Conservation (phyloP, 305 asterid species). For the Fraxinus ornus region DNA sequence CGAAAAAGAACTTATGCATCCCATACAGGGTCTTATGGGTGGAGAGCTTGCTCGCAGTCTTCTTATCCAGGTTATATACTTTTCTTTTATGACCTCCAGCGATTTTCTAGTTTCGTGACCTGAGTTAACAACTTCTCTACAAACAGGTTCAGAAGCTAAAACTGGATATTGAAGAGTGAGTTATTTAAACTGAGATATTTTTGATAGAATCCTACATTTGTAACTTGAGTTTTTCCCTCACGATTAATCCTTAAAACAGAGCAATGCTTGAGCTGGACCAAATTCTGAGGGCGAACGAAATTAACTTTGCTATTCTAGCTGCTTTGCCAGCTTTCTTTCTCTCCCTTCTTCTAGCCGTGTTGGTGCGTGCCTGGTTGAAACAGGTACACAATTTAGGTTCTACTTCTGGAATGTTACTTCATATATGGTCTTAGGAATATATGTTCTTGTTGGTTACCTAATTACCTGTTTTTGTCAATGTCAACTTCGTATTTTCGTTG, state of each 20-base stretch:
- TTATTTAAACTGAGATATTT: slow-evolving; percentile 27
- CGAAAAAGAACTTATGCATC: slow-evolving; percentile 90
- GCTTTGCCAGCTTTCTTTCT: slow-evolving; percentile 95
- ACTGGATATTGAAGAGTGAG: slow-evolving; percentile 95
- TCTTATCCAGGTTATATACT: slow-evolving; percentile 73
- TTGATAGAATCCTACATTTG: slow-evolving; percentile 3
- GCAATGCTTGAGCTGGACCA: slow-evolving; percentile 99
- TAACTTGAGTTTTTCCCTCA: slow-evolving; percentile 28
- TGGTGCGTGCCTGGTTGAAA: slow-evolving; percentile 86
- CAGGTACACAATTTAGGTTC: slow-evolving; percentile 45
- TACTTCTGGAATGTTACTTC: background rate
- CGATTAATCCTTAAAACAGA: slow-evolving; percentile 42
- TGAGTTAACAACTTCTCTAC: slow-evolving; percentile 29
- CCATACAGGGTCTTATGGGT: slow-evolving; percentile 82
- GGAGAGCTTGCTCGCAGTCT: slow-evolving; percentile 92
- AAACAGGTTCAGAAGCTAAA: slow-evolving; percentile 97
- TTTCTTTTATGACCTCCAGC: slow-evolving; percentile 20
- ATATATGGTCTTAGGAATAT: slow-evolving; percentile 7
- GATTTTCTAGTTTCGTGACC: slow-evolving; percentile 25
- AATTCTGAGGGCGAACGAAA: slow-evolving; percentile 96
- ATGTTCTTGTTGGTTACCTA: slow-evolving; percentile 6
- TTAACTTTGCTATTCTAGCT: slow-evolving; percentile 96
- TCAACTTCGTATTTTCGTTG: background rate
- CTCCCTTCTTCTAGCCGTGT: slow-evolving; percentile 70
- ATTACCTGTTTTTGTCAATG: slow-evolving; percentile 2